Percentiles rank a stretch among this genome's conserved stretches.
Evolutionary conservation across 805 yeast genomes (phyloP).

Genomic region (Zygoascus bituminiphila): DNA sequence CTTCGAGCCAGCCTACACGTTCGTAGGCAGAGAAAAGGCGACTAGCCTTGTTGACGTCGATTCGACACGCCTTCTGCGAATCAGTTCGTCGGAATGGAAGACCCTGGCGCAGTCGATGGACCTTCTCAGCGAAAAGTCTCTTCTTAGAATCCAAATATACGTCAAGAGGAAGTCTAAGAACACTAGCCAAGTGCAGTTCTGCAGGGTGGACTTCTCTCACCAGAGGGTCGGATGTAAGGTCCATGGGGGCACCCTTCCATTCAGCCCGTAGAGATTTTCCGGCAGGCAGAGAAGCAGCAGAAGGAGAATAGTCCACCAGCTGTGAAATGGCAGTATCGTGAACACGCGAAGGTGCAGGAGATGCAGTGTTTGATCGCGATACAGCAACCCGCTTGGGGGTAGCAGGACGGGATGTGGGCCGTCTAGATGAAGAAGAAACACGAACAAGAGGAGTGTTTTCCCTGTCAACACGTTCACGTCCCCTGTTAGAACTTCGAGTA

Average conservation of each 20-base stretch:
- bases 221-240: conserved; percentile 69
- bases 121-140: conserved; percentile 83
- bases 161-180: conserved; percentile 79
- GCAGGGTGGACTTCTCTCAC: conserved; percentile 77
- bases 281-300: conserved; percentile 53
- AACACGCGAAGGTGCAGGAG: conserved; percentile 30
- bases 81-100: conserved; percentile 91
- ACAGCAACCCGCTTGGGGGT: conserved; percentile 27
- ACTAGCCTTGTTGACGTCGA: conserved; percentile 94
- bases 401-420: conserved; percentile 10
- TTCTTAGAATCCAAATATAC: conserved; percentile 71
- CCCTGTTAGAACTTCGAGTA: conserved; percentile 3
- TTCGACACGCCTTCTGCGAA: conserved; percentile 95
- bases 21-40: conserved; percentile 85
- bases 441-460: conserved; percentile 3
- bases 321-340: conserved; percentile 31
- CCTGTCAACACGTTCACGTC: not conserved
- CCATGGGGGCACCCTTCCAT: conserved; percentile 99
- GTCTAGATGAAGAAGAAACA: conserved; percentile 1
- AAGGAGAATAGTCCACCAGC: conserved; percentile 79
- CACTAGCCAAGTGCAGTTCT: conserved; percentile 76
- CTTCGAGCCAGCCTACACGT: conserved; percentile 85
- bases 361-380: conserved; percentile 57
- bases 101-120: conserved; percentile 57
- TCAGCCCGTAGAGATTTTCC: conserved; percentile 74